Conservation (phyloP, 208 protist species). For the Angomonas desouzai region DNA sequence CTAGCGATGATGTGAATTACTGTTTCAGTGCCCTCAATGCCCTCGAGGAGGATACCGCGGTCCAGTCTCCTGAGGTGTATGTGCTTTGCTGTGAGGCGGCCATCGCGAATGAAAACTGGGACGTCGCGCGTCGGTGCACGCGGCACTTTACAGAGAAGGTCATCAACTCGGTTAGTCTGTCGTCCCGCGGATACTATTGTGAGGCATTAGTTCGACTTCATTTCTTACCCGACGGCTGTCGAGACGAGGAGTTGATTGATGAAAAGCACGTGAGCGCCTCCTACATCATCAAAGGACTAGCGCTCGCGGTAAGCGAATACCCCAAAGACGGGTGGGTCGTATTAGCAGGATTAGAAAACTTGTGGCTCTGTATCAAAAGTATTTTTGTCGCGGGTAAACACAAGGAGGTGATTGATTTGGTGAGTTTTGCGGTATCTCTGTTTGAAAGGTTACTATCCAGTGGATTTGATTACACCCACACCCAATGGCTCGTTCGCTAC, state of each 20-base stretch:
- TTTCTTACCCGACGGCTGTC: constrained; percentile 24
- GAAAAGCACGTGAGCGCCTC: constrained; percentile 40
- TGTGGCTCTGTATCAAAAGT: constrained; percentile 52
- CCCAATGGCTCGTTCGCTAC: constrained; percentile 72
- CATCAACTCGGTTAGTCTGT: constrained; percentile 37
- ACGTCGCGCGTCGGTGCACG: constrained; percentile 39
- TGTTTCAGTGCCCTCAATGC: constrained; percentile 17
- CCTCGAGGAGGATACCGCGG: background rate
- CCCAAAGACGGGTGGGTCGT: constrained; percentile 48
- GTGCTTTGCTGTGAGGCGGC: constrained; percentile 74
- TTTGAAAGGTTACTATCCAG: constrained; percentile 62
- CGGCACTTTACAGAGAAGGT: constrained; percentile 19
- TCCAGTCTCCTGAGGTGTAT: constrained; percentile 44
- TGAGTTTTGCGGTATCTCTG: constrained; percentile 55
- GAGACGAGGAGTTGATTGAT: constrained; percentile 37
- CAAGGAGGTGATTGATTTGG: constrained; percentile 48
- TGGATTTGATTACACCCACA: constrained; percentile 49
- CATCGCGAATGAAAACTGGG: constrained; percentile 59
- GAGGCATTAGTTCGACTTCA: constrained; percentile 49
- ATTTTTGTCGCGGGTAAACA: constrained; percentile 46
- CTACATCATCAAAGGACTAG: constrained; percentile 53
- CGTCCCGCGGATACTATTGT: constrained; percentile 58
- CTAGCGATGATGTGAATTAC: background rate
- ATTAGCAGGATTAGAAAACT: constrained; percentile 38
- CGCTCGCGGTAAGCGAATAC: constrained; percentile 61